Conservation (phyloP, 495 filamentous ascomycete genomes). For the Penicillium roqueforti region DNA sequence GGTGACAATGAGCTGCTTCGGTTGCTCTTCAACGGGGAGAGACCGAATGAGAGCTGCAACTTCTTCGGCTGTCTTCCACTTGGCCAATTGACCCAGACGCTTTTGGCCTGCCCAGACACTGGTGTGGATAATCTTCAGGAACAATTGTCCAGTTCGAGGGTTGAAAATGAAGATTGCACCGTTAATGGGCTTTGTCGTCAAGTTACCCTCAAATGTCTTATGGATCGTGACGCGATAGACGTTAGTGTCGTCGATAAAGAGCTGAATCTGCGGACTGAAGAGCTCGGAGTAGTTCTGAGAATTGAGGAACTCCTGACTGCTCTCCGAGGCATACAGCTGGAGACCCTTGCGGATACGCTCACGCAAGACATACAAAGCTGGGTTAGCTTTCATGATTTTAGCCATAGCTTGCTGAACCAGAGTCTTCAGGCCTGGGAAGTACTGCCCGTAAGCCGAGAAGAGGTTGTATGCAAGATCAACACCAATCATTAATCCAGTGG, state of each 20-base stretch:
- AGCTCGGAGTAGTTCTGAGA: constrained; percentile 99
- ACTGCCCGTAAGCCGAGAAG: constrained; percentile 96
- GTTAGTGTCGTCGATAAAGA: constrained; percentile 99
- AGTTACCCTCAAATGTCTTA: constrained; percentile 98
- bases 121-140: constrained; percentile 99
- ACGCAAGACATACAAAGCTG: constrained; percentile 90
- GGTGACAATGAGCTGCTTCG: constrained; percentile 98
- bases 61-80: constrained; percentile 99
- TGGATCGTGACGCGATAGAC: constrained; percentile 99
- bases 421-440: constrained; percentile 98
- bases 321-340: constrained; percentile 96
- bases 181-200: constrained; percentile 99
- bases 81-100: constrained; percentile 95
- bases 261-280: constrained; percentile 98
- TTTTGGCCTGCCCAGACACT: constrained; percentile 99
- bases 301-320: constrained; percentile 99
- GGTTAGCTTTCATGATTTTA: constrained; percentile 99
- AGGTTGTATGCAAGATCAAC: constrained; percentile 98
- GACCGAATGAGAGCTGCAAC: constrained; percentile 96
- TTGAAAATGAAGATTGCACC: constrained; percentile 99
- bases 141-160: constrained; percentile 92
- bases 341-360: constrained; percentile 99
- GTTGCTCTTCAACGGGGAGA: constrained; percentile 95
- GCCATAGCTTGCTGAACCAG: constrained; percentile 97
- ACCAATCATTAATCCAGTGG: constrained; percentile 96